phyloP scores from a whole-genome alignment of 2,329 filamentous ascomycete genomes.

The Microsporum canis region DNA sequence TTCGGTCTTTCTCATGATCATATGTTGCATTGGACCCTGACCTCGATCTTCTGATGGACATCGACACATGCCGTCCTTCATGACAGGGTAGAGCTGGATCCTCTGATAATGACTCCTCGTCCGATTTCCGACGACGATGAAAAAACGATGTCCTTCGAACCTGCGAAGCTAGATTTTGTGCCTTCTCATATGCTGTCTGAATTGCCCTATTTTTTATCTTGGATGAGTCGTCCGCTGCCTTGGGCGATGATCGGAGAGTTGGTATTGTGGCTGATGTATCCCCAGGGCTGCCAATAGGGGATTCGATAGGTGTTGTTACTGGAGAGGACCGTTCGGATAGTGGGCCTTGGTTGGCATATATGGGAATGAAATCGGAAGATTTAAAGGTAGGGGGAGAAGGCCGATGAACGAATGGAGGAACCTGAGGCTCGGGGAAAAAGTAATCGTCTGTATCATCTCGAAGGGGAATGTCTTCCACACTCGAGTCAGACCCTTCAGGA shows the following conservation, averaged over 20 bases:
- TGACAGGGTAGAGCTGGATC: neutral
- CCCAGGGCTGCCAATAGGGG: neutral
- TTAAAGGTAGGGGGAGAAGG: neutral
- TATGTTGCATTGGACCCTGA: neutral
- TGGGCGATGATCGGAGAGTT: neutral
- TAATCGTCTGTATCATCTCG: neutral
- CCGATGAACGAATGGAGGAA: neutral
- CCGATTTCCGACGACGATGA: slow-evolving; percentile 1
- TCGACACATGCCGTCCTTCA: neutral
- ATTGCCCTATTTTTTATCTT: slow-evolving; percentile 24
- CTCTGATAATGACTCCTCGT: neutral
- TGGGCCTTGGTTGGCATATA: neutral
- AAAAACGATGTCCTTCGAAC: slow-evolving; percentile 22
- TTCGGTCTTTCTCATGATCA: neutral
- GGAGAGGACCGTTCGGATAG: neutral
- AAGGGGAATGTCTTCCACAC: slow-evolving; percentile 1
- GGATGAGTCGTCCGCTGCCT: neutral
- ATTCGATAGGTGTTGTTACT: neutral
- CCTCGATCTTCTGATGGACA: neutral
- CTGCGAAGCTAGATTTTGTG: slow-evolving; percentile 26
- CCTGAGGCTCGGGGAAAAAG: neutral
- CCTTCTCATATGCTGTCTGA: slow-evolving; percentile 26
- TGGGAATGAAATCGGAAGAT: neutral
- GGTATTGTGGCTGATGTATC: neutral
- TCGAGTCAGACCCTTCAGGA: neutral